Percentiles rank a stretch among this genome's conserved stretches.
These are phyloP conservation scores for Metarhizium rileyi DNA, from an alignment of 2,329 filamentous ascomycete genomes.

Conservation along the genomic window DNA sequence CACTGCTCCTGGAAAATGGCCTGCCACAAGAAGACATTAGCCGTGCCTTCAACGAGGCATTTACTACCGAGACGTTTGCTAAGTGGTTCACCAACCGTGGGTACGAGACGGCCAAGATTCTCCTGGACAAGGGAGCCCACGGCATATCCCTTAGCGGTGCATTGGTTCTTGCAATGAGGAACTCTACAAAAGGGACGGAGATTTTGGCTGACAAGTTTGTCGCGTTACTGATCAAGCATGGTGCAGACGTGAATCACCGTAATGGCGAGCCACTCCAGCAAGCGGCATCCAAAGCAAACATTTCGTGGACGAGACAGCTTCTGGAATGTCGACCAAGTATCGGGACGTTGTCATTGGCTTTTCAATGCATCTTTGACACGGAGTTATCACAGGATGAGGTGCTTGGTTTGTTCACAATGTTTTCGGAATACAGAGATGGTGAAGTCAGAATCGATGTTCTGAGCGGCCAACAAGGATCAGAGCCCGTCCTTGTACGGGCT, in stretches of 20 bases:
- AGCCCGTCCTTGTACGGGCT: constrained; percentile 42
- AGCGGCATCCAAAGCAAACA: constrained; percentile 42
- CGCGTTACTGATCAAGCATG: constrained; percentile 26
- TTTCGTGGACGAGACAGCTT: constrained; percentile 38
- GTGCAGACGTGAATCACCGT: constrained; percentile 39
- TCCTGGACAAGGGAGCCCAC: constrained; percentile 38
- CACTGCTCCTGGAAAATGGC: constrained; percentile 31
- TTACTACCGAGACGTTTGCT: constrained; percentile 28
- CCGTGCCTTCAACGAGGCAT: constrained; percentile 34
- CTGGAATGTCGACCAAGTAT: constrained; percentile 40
- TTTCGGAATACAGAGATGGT: constrained; percentile 39
- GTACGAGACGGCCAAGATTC: constrained; percentile 33
- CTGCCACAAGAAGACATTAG: constrained; percentile 34
- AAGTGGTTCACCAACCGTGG: constrained; percentile 39
- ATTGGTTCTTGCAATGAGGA: constrained; percentile 35
- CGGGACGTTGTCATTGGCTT: constrained; percentile 40
- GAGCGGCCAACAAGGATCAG: constrained; percentile 29
- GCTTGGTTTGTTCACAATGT: constrained; percentile 40
- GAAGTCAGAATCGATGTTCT: constrained; percentile 41
- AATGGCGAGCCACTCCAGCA: constrained; percentile 43
- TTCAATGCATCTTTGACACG: constrained; percentile 46
- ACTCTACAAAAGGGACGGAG: constrained; percentile 27
- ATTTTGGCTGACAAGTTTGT: constrained; percentile 36
- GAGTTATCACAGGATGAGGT: constrained; percentile 39
- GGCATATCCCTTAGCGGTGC: constrained; percentile 36